A percentile compares a stretch with the other conserved stretches of the same genome.
Evolutionary conservation across 306 rosid species (phyloP).

Genomic region (Fragaria ananassa): DNA sequence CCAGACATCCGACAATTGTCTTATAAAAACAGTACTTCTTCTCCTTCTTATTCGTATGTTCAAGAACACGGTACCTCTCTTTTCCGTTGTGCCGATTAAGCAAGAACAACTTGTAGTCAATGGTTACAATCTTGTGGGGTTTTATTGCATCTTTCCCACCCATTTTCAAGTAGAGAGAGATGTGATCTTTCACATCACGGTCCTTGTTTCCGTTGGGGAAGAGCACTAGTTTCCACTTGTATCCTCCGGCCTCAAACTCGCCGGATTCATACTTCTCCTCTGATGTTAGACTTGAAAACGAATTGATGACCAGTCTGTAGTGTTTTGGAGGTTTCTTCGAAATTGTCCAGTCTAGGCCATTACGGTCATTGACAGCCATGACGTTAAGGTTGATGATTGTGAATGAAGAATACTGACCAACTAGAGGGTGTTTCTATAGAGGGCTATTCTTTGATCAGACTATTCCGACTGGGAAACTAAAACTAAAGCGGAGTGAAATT

Average conservation of each 20-base stretch:
- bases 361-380: not conserved
- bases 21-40: not conserved
- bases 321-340: not conserved
- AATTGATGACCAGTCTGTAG: not conserved
- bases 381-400: not conserved
- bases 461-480: too few species aligned
- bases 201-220: not conserved
- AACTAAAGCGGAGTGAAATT: too few species aligned
- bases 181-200: not conserved
- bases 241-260: not conserved
- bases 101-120: not conserved
- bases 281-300: not conserved
- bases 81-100: not conserved
- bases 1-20: not conserved
- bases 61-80: not conserved
- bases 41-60: not conserved
- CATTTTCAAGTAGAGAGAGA: slow-evolving; percentile 2
- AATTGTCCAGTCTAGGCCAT: not conserved
- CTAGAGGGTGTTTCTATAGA: not conserved
- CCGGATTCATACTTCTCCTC: not conserved
- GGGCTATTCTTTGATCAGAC: not conserved
- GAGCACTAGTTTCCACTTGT: not conserved
- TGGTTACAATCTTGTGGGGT: not conserved
- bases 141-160: not conserved
- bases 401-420: not conserved